Percentiles rank a stretch among this genome's conserved stretches.
phyloP scores from a whole-genome alignment of 1,139 yeast species.

The Yamadazyma blattariae region DNA sequence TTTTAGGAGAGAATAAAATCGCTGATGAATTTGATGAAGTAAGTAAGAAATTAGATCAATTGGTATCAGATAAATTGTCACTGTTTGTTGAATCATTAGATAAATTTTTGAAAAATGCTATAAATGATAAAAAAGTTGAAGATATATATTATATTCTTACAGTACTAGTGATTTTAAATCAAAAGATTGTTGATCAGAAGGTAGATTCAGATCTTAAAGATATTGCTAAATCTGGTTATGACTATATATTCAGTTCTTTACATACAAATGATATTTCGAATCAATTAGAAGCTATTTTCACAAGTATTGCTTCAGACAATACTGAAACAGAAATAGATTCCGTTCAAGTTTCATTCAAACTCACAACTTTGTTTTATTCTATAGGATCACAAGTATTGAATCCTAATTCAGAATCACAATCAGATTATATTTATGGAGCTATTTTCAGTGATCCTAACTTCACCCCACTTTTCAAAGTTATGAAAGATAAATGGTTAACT shows the following conservation, averaged over 20 bases:
- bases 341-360: slow-evolving; percentile 22
- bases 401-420: slow-evolving; percentile 6
- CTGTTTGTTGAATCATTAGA: not conserved
- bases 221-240: not conserved
- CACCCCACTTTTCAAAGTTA: slow-evolving; percentile 16
- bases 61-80: not conserved
- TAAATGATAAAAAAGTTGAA: not conserved
- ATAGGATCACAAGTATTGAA: slow-evolving; percentile 18
- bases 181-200: not conserved
- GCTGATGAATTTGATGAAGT: slow-evolving; percentile 7
- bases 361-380: slow-evolving; percentile 22
- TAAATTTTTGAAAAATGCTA: not conserved
- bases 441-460: slow-evolving; percentile 19
- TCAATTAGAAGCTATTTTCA: slow-evolving; percentile 14
- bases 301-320: slow-evolving; percentile 3
- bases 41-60: not conserved
- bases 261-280: slow-evolving; percentile 4
- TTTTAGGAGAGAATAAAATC: not conserved
- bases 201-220: not conserved
- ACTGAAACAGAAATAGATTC: slow-evolving; percentile 15
- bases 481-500: slow-evolving; percentile 28
- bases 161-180: slow-evolving; percentile 1
- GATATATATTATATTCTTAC: slow-evolving; percentile 2
- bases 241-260: not conserved
- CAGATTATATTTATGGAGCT: slow-evolving; percentile 18